Percentiles rank a stretch among this genome's conserved stretches.
Evolutionary conservation across 2,329 filamentous ascomycete genomes (phyloP).

Genomic region (Ophiostoma pallidulum): DNA sequence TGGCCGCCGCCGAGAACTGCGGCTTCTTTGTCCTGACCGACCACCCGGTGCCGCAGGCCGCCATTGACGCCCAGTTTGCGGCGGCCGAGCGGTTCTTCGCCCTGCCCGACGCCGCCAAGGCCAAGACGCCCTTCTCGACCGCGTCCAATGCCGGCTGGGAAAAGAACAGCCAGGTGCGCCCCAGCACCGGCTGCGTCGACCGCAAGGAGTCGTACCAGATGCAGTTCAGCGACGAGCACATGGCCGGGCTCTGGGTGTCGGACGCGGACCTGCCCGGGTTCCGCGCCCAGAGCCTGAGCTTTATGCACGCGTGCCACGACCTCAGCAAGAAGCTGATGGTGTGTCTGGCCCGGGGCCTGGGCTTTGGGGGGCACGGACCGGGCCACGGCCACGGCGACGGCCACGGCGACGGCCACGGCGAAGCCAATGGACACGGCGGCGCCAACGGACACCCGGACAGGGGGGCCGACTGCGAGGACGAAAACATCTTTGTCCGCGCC

Average conservation of each 20-base stretch:
- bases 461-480: constrained; percentile 16
- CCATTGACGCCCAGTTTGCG: constrained; percentile 43
- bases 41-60: constrained; percentile 40
- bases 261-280: constrained; percentile 40
- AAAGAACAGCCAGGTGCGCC: constrained; percentile 46
- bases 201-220: constrained; percentile 53
- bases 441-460: too few species aligned
- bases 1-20: constrained; percentile 45
- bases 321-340: constrained; percentile 47
- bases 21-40: constrained; percentile 52
- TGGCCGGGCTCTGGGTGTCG: constrained; percentile 42
- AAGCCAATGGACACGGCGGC: neutral
- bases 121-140: constrained; percentile 40
- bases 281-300: constrained; percentile 31
- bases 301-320: constrained; percentile 44
- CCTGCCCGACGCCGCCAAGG: constrained; percentile 41
- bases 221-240: constrained; percentile 43
- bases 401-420: too few species aligned
- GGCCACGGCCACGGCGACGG: too few species aligned
- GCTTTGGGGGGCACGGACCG: too few species aligned
- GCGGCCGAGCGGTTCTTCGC: constrained; percentile 44
- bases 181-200: constrained; percentile 47
- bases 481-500: constrained; percentile 44
- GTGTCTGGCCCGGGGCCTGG: constrained; percentile 47
- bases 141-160: constrained; percentile 51